Conservation (phyloP, 164 flowering plant genomes). For the Brasenia schreberi region DNA sequence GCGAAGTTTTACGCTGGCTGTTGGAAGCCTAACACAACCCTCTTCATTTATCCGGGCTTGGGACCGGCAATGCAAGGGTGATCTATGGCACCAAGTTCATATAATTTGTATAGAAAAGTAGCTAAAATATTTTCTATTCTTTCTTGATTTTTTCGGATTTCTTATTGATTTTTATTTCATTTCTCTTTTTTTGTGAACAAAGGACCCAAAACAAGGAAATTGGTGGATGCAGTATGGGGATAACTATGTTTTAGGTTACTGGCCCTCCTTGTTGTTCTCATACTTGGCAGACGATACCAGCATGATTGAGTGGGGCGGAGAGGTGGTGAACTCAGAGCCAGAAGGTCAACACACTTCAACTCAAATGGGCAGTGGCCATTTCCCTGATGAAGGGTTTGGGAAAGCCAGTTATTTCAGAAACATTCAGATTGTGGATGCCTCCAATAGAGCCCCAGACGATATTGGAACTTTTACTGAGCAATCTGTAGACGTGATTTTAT, state of each 20-base stretch:
- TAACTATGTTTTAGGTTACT: slow-evolving; percentile 41
- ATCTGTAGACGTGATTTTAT: too few species aligned
- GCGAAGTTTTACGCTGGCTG: too few species aligned
- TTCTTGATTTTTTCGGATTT: too few species aligned
- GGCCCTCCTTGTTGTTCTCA: slow-evolving; percentile 47
- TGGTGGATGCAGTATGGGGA: slow-evolving; percentile 69
- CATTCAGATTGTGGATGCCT: slow-evolving; percentile 36
- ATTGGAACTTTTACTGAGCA: slow-evolving; percentile 40
- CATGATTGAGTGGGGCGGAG: slow-evolving; percentile 63
- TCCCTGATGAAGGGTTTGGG: slow-evolving; percentile 49
- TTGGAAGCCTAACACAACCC: too few species aligned
- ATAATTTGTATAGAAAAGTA: too few species aligned
- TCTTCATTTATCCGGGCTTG: too few species aligned
- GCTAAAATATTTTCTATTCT: too few species aligned
- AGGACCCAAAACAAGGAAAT: slow-evolving; percentile 42
- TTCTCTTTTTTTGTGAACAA: too few species aligned
- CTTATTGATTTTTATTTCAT: too few species aligned
- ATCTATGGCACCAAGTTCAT: too few species aligned
- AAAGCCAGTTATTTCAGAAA: slow-evolving; percentile 44
- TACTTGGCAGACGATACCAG: slow-evolving; percentile 39
- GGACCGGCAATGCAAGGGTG: too few species aligned
- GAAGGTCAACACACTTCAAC: slow-evolving; percentile 43
- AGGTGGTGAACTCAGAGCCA: slow-evolving; percentile 44
- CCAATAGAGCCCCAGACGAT: slow-evolving; percentile 29
- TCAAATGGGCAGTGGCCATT: slow-evolving; percentile 63